These are phyloP conservation scores for Diaporthe vaccinii DNA, from an alignment of 2,329 filamentous ascomycete genomes.

Conservation along the genomic window DNA sequence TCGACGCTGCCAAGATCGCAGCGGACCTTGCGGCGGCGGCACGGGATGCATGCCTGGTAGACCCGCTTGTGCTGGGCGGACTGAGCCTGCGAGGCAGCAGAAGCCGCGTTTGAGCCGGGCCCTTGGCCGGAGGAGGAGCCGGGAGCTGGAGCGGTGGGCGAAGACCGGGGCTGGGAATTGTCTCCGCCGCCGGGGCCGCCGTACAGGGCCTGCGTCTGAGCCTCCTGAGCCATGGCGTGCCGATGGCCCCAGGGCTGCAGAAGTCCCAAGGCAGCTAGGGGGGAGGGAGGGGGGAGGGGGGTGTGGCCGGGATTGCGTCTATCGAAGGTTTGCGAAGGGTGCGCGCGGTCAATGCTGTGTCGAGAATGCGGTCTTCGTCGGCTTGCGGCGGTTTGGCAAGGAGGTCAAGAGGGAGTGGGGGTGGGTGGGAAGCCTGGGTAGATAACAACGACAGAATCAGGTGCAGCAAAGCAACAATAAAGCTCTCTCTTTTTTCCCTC, in stretches of 20 bases:
- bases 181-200: conserved; percentile 13
- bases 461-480: not conserved
- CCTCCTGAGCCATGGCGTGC: conserved; percentile 37
- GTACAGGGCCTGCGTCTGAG: conserved; percentile 1
- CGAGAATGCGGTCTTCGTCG: conserved; percentile 39
- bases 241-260: conserved; percentile 33
- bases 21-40: conserved; percentile 72
- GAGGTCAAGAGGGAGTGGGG: conserved; percentile 24
- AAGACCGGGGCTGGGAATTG: conserved; percentile 39
- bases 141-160: conserved; percentile 35
- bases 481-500: not conserved
- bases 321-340: conserved; percentile 33
- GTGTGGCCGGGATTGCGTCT: conserved; percentile 17
- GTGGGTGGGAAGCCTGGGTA: conserved; percentile 27
- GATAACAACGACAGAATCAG: conserved; percentile 20
- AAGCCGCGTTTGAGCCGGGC: conserved; percentile 40
- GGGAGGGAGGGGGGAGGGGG: not conserved
- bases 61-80: conserved; percentile 69
- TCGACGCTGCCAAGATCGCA: conserved; percentile 83
- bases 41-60: conserved; percentile 75
- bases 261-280: conserved; percentile 12
- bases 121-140: conserved; percentile 40
- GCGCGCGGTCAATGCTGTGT: conserved; percentile 32
- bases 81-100: conserved; percentile 40
- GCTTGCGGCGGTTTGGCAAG: conserved; percentile 42